Base-by-base conservation (phyloP, 495 filamentous ascomycete genomes). In the Hyaloscypha finlandica region DNA sequence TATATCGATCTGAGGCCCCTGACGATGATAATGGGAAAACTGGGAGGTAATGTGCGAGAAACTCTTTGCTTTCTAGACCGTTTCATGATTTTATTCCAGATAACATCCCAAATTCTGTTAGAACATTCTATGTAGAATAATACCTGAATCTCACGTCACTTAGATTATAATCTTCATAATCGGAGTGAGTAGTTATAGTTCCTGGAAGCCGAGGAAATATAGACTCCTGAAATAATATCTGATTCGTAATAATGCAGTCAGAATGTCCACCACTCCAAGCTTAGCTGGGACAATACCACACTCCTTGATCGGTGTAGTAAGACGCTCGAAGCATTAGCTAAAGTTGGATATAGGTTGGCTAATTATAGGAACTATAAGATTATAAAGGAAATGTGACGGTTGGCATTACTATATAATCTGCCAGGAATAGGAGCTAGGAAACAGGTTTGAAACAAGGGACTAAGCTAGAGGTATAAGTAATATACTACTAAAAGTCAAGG, bases 291-390 rank as follows among this genome's bases (percentile, higher is more conserved):
- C n/a, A 61, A 61, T 19, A 53, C 61, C 6, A 54, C 61, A 19
- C 12, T 63, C 14, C 42, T 63, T 9, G 45, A 63, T 16, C 54
- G 61, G 61, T 63, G 61, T 54, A 4, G 22, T 11, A 52, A 63
- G n/a, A 54, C 61, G 1, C 51, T 73, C 35, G 71, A 69, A 45
- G 73, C 64, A 16, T 61, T 62, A 31, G 11, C 35, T 45, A 68
- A 42, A 39, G 59, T 66, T 19, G 73, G 73, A 22, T 65, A 61
- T 8, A 33, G 60, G n/a, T 45, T 25, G 58, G 59, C 42, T n/a
- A 32, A 56, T 20, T 19, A 52, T 5, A 53, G n/a, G 29, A 45
- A 42, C 2, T 73, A 77, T 30, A 74, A 73, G 48, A 68, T 8
- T 3, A 30, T 51, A 74, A 81, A 85, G 74, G 77, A 78, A n/a